A percentile compares a stretch with the other conserved stretches of the same genome.
Conservation (phyloP, 2,329 filamentous ascomycete species). For the Ophiocordyceps sinensis region DNA sequence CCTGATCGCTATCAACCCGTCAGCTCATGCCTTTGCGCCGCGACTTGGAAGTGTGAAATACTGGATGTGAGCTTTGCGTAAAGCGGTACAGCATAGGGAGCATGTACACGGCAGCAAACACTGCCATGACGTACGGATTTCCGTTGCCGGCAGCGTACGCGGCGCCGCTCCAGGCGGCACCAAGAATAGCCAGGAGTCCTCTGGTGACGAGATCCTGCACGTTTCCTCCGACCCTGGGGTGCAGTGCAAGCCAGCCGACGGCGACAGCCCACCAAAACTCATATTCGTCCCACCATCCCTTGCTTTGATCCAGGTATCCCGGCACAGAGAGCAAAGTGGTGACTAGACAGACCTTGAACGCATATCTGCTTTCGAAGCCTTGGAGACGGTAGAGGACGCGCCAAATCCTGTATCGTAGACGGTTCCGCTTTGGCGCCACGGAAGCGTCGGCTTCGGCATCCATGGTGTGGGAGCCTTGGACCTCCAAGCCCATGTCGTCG, state of each 20-base stretch:
- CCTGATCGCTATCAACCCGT: constrained; percentile 29
- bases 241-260: constrained; percentile 40
- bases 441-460: constrained; percentile 22
- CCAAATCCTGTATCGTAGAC: constrained; percentile 33
- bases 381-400: constrained; percentile 34
- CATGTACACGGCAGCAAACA: constrained; percentile 41
- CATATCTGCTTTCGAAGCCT: constrained; percentile 42
- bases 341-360: constrained; percentile 38
- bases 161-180: constrained; percentile 39
- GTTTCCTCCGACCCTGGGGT: constrained; percentile 38
- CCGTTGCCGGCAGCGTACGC: constrained; percentile 34
- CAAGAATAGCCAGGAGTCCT: constrained; percentile 31
- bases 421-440: constrained; percentile 18
- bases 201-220: constrained; percentile 41
- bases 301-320: constrained; percentile 30
- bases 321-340: constrained; percentile 37
- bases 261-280: constrained; percentile 45
- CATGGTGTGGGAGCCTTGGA: constrained; percentile 20
- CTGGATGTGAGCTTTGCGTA: constrained; percentile 38
- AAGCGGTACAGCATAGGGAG: constrained; percentile 44
- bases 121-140: constrained; percentile 39
- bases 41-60: constrained; percentile 10
- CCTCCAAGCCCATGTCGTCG: neutral
- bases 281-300: constrained; percentile 38
- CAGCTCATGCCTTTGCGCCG: neutral